Conservation (phyloP, 768 basidiomycete species). For the Amanita polypyramis region DNA sequence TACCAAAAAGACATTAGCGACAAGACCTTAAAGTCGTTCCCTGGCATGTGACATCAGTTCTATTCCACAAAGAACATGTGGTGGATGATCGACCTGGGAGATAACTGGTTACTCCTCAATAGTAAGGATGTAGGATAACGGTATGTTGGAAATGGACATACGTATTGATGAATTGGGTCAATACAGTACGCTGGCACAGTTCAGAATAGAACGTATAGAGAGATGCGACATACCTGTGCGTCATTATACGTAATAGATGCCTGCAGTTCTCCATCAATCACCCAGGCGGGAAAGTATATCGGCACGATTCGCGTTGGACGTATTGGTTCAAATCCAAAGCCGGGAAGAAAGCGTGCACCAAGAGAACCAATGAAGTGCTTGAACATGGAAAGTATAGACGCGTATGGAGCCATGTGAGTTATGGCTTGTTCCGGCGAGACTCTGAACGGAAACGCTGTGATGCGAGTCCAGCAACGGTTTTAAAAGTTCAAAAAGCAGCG, state of each 20-base stretch:
- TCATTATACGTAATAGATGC: constrained; percentile 20
- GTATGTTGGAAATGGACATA: constrained; percentile 23
- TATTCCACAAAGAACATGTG: not conserved
- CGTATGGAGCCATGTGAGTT: constrained; percentile 23
- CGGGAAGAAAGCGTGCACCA: constrained; percentile 27
- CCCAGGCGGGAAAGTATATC: constrained; percentile 56
- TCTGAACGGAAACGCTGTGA: constrained; percentile 41
- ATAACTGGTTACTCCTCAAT: constrained; percentile 23
- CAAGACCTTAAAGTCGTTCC: constrained; percentile 33
- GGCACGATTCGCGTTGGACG: constrained; percentile 38
- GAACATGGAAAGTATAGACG: constrained; percentile 17
- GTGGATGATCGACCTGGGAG: constrained; percentile 26
- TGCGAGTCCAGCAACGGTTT: not conserved
- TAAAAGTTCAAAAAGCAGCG: not conserved
- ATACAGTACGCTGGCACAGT: constrained; percentile 18
- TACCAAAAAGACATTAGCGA: constrained; percentile 32
- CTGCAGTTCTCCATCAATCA: constrained; percentile 43
- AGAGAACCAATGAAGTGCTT: constrained; percentile 17
- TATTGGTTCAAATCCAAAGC: constrained; percentile 25
- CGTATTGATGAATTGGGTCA: constrained; percentile 32
- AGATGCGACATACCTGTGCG: constrained; percentile 17
- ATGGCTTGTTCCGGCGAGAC: constrained; percentile 36
- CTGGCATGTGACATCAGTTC: constrained; percentile 17
- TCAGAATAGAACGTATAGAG: not conserved
- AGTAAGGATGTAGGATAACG: constrained; percentile 6